These are phyloP conservation scores for Claviceps sorghi DNA, from an alignment of 2,329 filamentous ascomycete genomes.

Conservation along the genomic window DNA sequence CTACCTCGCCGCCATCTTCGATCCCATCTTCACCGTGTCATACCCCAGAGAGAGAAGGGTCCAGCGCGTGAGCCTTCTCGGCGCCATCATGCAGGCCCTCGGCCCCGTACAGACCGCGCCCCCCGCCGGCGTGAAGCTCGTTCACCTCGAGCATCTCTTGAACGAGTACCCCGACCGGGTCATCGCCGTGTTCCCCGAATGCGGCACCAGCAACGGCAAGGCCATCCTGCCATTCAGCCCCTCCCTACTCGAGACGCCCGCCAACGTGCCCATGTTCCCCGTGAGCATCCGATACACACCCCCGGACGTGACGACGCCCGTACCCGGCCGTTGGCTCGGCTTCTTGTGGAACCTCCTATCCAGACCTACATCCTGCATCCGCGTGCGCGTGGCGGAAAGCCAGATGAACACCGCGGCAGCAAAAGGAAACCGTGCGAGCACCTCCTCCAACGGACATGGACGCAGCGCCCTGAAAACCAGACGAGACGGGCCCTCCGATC, in stretches of 20 bases:
- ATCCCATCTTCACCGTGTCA: constrained; percentile 80
- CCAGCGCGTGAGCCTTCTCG: constrained; percentile 59
- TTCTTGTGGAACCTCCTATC: constrained; percentile 83
- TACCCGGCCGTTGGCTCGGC: constrained; percentile 55
- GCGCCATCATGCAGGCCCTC: constrained; percentile 62
- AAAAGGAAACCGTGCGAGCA: constrained; percentile 20
- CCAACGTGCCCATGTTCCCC: constrained; percentile 68
- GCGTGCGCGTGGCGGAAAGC: constrained; percentile 75
- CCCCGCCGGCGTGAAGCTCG: constrained; percentile 32
- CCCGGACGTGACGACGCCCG: constrained; percentile 76
- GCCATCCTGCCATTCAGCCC: constrained; percentile 76
- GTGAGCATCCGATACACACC: constrained; percentile 82
- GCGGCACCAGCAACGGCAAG: constrained; percentile 83
- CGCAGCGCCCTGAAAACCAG: constrained; percentile 16
- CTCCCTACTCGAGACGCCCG: constrained; percentile 52
- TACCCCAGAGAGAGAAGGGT: constrained; percentile 65
- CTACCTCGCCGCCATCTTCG: constrained; percentile 90
- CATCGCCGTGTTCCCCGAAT: constrained; percentile 84
- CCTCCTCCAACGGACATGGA: constrained; percentile 8
- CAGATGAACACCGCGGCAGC: constrained; percentile 38
- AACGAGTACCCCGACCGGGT: constrained; percentile 56
- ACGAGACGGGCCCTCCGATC: constrained; percentile 10
- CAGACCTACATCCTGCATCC: constrained; percentile 74
- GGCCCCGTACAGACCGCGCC: constrained; percentile 37
- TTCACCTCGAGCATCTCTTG: constrained; percentile 49